A percentile compares a stretch with the other conserved stretches of the same genome.
phyloP scores from a whole-genome alignment of 2,329 filamentous ascomycete species.

The Colletotrichum euphorbiae region DNA sequence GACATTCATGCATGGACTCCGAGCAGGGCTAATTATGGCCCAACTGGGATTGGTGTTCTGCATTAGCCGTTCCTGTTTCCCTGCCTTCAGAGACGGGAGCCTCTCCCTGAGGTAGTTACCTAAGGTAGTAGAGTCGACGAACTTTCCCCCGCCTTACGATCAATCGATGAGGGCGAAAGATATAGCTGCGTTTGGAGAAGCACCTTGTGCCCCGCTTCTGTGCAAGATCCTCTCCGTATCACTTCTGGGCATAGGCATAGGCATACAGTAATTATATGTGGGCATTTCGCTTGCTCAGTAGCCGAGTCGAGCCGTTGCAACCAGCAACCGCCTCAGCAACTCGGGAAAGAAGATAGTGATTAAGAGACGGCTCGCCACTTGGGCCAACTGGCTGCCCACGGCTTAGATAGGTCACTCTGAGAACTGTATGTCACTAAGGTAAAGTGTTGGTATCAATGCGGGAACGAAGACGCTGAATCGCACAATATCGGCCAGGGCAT shows the following conservation, averaged over 20 bases:
- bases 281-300: conserved; percentile 33
- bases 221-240: conserved; percentile 21
- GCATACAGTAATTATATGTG: no score
- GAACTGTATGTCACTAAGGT: no score
- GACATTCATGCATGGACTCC: conserved; percentile 14
- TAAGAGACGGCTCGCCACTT: background rate
- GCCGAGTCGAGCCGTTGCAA: conserved; percentile 32
- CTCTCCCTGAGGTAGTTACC: background rate
- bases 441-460: conserved; percentile 10
- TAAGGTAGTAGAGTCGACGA: background rate
- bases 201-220: conserved; percentile 33
- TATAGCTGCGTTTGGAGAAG: conserved; percentile 26
- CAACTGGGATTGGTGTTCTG: conserved; percentile 21
- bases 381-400: background rate
- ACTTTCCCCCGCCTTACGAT: conserved; percentile 6
- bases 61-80: conserved; percentile 23
- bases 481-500: conserved; percentile 19
- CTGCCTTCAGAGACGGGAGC: conserved; percentile 12
- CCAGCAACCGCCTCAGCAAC: conserved; percentile 31
- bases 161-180: conserved; percentile 17
- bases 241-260: conserved; percentile 3
- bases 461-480: background rate
- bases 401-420: background rate
- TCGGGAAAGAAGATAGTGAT: background rate
- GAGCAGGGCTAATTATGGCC: background rate